Conservation (phyloP, 306 rosid species). For the Castanea mollissima region DNA sequence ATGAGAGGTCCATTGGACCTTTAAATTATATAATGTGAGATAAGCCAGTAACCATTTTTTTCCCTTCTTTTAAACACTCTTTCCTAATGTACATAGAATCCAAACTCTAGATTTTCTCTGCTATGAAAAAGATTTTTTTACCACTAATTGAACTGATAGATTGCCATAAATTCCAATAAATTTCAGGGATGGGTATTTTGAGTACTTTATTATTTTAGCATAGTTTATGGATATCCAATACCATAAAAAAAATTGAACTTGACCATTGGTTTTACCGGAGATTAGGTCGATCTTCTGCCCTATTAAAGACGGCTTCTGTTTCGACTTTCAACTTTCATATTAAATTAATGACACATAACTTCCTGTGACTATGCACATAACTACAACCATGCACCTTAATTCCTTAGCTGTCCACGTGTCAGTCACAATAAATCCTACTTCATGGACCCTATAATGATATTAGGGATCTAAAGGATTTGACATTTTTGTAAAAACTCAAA, state of each 20-base stretch:
- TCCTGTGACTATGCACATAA: conserved; percentile 22
- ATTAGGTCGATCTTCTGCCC: conserved; percentile 7
- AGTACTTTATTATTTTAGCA: conserved; percentile 1
- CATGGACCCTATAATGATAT: conserved; percentile 16
- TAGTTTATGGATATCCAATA: neutral
- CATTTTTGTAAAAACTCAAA: neutral
- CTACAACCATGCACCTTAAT: conserved; percentile 26
- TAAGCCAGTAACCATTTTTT: too few relatives aligned
- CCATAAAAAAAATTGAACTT: neutral
- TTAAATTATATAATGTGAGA: too few relatives aligned
- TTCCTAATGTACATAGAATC: too few relatives aligned
- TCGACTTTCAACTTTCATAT: neutral
- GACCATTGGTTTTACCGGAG: conserved; percentile 23
- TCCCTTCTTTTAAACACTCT: too few relatives aligned
- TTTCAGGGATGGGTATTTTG: neutral
- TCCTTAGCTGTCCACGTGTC: conserved; percentile 23
- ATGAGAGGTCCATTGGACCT: too few relatives aligned
- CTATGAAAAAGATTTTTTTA: too few relatives aligned
- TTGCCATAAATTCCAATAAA: neutral
- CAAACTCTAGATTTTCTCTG: too few relatives aligned
- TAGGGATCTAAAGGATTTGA: neutral
- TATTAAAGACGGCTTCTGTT: neutral
- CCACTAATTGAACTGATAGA: too few relatives aligned
- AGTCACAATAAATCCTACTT: neutral
- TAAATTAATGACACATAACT: conserved; percentile 13